These are phyloP conservation scores for Rubia peregrina DNA, from an alignment of 305 asterid genomes.

Conservation along the genomic window DNA sequence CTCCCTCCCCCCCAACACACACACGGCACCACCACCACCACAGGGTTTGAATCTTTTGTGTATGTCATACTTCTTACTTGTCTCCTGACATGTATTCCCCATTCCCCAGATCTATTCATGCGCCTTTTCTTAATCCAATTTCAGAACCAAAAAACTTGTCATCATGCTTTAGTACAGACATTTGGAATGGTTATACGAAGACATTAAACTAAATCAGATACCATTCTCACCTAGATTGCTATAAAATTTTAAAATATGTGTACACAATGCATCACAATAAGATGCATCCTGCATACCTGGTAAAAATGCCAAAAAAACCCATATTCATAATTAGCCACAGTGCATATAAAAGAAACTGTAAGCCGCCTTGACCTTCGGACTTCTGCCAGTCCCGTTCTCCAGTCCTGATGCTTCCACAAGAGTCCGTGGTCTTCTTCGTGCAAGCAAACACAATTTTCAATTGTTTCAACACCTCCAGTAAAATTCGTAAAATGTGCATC, in stretches of 20 bases:
- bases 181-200: too few species aligned
- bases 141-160: too few species aligned
- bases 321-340: slow-evolving; percentile 95
- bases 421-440: slow-evolving; percentile 97
- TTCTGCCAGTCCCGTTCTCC: slow-evolving; percentile 97
- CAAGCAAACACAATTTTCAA: slow-evolving; percentile 89
- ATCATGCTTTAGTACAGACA: too few species aligned
- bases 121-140: too few species aligned
- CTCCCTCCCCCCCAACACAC: too few species aligned
- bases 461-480: slow-evolving; percentile 98
- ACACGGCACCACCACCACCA: too few species aligned
- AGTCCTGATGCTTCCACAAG: slow-evolving; percentile 98
- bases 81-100: too few species aligned
- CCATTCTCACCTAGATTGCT: too few species aligned
- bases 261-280: not conserved
- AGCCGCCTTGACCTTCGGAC: slow-evolving; percentile 93
- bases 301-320: slow-evolving; percentile 97
- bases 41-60: too few species aligned
- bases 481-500: slow-evolving; percentile 91
- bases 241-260: not conserved
- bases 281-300: slow-evolving; percentile 31
- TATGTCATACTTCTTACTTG: too few species aligned
- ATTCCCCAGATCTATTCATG: too few species aligned
- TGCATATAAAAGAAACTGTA: slow-evolving; percentile 86
- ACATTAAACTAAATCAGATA: too few species aligned